A percentile compares a stretch with the other conserved stretches of the same genome.
phyloP scores from a whole-genome alignment of 345 rosid species.

The Rhodamnia rubescens region DNA sequence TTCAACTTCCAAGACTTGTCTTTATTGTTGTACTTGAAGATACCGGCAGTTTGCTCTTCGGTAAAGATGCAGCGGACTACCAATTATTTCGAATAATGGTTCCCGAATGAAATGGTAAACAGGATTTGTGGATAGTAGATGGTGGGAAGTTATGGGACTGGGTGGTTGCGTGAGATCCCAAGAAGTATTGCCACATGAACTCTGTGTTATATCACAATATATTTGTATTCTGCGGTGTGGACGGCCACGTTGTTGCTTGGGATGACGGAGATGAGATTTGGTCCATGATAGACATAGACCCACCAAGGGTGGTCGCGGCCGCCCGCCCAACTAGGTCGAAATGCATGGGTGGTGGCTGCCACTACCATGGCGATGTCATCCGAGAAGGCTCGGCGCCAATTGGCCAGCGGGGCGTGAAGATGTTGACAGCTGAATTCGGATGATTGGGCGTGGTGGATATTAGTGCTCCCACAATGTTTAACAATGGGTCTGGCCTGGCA shows the following conservation, averaged over 20 bases:
- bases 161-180: background rate
- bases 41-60: background rate
- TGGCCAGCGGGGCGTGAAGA: background rate
- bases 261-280: background rate
- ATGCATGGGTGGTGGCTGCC: background rate
- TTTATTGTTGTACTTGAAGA: background rate
- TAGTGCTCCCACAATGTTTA: background rate
- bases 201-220: accelerated
- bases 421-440: background rate
- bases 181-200: background rate
- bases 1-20: too few species aligned
- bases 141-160: background rate
- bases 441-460: background rate
- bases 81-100: background rate
- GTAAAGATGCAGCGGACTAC: background rate
- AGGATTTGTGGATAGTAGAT: background rate
- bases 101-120: background rate
- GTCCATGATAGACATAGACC: background rate
- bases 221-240: background rate
- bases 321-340: background rate
- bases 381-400: background rate
- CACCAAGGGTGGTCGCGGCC: background rate
- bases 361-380: too few species aligned
- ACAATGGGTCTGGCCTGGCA: too few species aligned
- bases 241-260: background rate